Evolutionary conservation across 1,284 basidiomycete genomes (phyloP).

Genomic region (Pseudozyma sp.): DNA sequence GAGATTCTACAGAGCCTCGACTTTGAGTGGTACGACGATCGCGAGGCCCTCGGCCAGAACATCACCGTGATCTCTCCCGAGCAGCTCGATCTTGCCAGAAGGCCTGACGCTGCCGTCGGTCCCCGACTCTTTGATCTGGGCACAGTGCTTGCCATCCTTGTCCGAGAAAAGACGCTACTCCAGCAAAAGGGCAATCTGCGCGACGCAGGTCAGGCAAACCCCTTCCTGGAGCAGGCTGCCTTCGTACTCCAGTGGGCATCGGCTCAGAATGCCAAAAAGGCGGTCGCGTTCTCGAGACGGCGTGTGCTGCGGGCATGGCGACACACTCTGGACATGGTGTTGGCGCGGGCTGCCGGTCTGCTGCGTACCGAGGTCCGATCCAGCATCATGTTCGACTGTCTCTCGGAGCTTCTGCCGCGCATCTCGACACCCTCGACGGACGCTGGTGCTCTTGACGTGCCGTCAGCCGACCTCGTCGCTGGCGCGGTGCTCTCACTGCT

Average conservation of each 20-base stretch:
- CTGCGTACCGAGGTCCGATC: constrained; percentile 59
- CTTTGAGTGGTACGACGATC: constrained; percentile 85
- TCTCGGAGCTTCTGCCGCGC: constrained; percentile 60
- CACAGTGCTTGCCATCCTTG: constrained; percentile 73
- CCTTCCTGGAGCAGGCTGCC: constrained; percentile 59
- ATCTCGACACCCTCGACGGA: constrained; percentile 51
- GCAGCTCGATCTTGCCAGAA: constrained; percentile 81
- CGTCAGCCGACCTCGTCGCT: constrained; percentile 82
- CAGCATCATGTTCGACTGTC: constrained; percentile 59
- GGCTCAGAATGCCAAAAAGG: constrained; percentile 63
- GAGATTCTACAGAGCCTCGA: constrained; percentile 86
- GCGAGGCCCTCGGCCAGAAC: constrained; percentile 72
- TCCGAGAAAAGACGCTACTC: constrained; percentile 45
- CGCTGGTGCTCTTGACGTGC: constrained; percentile 71
- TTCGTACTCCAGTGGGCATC: constrained; percentile 59
- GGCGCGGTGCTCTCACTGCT: constrained; percentile 84
- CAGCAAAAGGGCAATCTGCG: constrained; percentile 55
- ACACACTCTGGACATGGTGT: constrained; percentile 62
- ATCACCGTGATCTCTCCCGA: constrained; percentile 72
- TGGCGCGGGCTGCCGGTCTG: constrained; percentile 53
- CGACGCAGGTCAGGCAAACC: constrained; percentile 46
- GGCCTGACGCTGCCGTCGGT: constrained; percentile 78
- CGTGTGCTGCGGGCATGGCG: constrained; percentile 61
- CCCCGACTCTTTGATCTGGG: constrained; percentile 79
- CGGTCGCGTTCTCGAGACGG: constrained; percentile 54